phyloP scores from a whole-genome alignment of 345 rosid genomes.

The Rhodamnia rubescens region DNA sequence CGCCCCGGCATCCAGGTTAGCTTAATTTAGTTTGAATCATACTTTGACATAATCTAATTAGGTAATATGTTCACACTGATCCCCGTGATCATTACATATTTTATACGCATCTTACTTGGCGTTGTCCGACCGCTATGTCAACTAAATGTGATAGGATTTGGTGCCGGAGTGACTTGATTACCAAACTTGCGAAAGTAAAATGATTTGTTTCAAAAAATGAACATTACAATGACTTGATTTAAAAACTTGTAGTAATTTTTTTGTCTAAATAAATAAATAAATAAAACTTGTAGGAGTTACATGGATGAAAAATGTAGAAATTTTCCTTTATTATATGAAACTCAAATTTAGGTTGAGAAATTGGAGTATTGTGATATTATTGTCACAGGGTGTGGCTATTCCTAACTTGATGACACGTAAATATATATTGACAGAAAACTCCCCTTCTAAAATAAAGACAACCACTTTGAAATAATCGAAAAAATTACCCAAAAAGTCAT shows the following conservation, averaged over 20 bases:
- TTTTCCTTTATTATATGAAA: not conserved
- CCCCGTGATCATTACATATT: fast-evolving
- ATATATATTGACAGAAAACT: not conserved
- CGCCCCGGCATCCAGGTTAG: not conserved
- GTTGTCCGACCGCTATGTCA: fast-evolving
- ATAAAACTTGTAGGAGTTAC: not conserved
- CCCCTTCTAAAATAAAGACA: not conserved
- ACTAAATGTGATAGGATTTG: not conserved
- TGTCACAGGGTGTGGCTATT: not conserved
- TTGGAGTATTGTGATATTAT: not conserved
- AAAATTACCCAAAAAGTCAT: too few species aligned
- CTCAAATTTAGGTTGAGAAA: not conserved
- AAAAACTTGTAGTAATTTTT: not conserved
- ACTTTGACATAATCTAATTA: not conserved
- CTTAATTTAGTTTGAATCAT: not conserved
- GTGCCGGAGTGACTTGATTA: not conserved
- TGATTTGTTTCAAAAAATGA: not conserved
- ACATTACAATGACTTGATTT: not conserved
- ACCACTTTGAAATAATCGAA: not conserved
- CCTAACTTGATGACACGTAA: not conserved
- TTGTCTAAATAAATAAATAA: too few species aligned
- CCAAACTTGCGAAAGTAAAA: not conserved
- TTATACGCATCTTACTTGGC: not conserved
- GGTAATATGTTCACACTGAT: not conserved
- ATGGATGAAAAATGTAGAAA: not conserved